Evolutionary conservation across 306 rosid genomes (phyloP).

Genomic region (Inga leiocalycina): DNA sequence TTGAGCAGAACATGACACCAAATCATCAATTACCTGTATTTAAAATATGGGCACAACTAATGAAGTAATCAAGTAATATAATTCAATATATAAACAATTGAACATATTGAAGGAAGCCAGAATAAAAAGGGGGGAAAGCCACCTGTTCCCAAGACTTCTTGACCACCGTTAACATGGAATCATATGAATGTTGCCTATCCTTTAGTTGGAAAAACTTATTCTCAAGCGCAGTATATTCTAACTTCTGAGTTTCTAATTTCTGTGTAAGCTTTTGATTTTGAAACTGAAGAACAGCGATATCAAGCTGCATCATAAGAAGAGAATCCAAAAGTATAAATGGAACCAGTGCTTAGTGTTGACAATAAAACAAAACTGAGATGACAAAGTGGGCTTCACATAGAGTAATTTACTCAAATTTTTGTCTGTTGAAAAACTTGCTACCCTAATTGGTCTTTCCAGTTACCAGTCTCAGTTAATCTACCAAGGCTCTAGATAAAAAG

Average conservation of each 20-base stretch:
- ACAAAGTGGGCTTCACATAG: not conserved
- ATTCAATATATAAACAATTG: not conserved
- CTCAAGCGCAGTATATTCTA: conserved; percentile 68
- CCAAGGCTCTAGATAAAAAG: not conserved
- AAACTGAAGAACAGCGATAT: conserved; percentile 79
- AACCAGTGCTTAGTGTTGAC: not conserved
- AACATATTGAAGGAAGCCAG: conserved; percentile 22
- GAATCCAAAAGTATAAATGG: conserved; percentile 33
- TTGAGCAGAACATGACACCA: conserved; percentile 63
- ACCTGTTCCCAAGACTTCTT: conserved; percentile 84
- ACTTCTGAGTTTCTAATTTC: conserved; percentile 89
- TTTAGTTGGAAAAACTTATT: conserved; percentile 62
- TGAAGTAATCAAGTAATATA: conserved; percentile 1
- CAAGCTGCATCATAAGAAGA: conserved; percentile 63
- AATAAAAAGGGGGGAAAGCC: conserved; percentile 24
- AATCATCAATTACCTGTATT: conserved; percentile 66
- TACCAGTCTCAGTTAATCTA: not conserved
- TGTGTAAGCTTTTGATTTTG: conserved; percentile 90
- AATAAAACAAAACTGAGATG: not conserved
- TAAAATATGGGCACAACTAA: conserved; percentile 35
- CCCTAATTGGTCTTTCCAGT: not conserved
- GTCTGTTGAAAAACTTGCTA: not conserved
- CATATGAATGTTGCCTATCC: conserved; percentile 72
- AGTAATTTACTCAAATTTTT: not conserved
- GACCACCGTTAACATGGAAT: conserved; percentile 59